Percentiles rank a stretch among this genome's conserved stretches.
Evolutionary conservation across 2,329 filamentous ascomycete genomes (phyloP).

Genomic region (Sclerotinia minor): DNA sequence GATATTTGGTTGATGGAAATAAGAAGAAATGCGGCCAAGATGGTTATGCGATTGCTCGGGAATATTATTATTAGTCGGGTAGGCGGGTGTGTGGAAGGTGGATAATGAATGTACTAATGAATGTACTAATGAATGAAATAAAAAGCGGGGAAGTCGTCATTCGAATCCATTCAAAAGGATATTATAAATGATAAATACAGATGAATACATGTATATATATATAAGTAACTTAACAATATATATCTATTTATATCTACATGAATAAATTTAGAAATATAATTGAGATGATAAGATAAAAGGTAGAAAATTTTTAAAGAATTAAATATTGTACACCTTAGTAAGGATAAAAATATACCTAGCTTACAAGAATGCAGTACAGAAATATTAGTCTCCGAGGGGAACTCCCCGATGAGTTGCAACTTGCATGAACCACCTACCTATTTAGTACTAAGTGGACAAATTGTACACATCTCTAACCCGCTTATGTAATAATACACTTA

Average conservation of each 20-base stretch:
- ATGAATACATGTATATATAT: not conserved
- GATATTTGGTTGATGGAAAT: slow-evolving; percentile 39
- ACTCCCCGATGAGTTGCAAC: no score
- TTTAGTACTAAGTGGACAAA: no score
- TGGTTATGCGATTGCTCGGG: slow-evolving; percentile 26
- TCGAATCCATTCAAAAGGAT: not conserved
- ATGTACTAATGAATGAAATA: not conserved
- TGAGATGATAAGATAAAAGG: not conserved
- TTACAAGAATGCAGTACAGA: no score
- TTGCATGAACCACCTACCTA: no score
- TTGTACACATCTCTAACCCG: no score
- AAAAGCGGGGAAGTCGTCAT: slow-evolving; percentile 5
- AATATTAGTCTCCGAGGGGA: no score
- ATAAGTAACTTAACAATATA: not conserved
- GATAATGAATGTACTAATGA: no score
- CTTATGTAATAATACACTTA: not conserved
- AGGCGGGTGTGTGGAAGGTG: no score
- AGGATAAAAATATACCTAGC: no score
- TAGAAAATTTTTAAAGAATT: not conserved
- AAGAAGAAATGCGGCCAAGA: slow-evolving; percentile 25
- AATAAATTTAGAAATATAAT: not conserved
- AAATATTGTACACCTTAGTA: no score
- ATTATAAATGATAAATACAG: not conserved
- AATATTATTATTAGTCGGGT: slow-evolving; percentile 27
- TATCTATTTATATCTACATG: no score